Conservation (phyloP, 768 basidiomycete species). For the Pulveroboletus sp. region DNA sequence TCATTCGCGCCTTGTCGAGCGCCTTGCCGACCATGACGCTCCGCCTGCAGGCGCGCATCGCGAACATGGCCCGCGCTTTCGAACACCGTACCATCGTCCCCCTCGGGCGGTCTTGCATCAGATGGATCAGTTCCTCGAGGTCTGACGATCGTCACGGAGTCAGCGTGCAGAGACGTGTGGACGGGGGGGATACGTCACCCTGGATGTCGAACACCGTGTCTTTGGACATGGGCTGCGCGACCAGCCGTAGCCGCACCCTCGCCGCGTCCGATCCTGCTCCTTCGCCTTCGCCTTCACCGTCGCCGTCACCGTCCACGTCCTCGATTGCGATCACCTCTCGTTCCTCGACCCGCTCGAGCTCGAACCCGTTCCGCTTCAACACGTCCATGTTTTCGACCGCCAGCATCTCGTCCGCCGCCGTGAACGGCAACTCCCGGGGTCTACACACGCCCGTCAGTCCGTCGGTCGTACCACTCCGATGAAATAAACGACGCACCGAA, state of each 20-base stretch:
- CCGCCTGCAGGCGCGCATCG: constrained; percentile 91
- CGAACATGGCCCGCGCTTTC: constrained; percentile 94
- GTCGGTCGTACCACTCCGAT: neutral
- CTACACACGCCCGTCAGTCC: constrained; percentile 36
- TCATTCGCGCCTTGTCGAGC: constrained; percentile 76
- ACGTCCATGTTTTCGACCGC: constrained; percentile 86
- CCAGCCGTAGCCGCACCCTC: constrained; percentile 50
- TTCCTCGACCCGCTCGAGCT: constrained; percentile 58
- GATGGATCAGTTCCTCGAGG: constrained; percentile 86
- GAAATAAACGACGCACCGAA: constrained; percentile 51
- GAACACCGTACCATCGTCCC: constrained; percentile 89
- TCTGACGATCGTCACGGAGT: constrained; percentile 43
- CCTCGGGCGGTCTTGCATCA: constrained; percentile 71
- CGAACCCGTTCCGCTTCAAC: constrained; percentile 85
- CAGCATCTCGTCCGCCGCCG: constrained; percentile 84
- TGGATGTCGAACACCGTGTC: constrained; percentile 84
- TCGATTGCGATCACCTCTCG: neutral
- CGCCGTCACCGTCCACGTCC: no score
- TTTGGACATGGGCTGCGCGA: constrained; percentile 89
- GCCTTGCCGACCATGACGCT: constrained; percentile 95
- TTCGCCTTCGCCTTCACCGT: neutral
- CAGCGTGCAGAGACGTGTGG: neutral
- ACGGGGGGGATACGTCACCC: constrained; percentile 47
- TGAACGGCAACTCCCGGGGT: constrained; percentile 72
- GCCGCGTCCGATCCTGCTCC: neutral